Evolutionary conservation across 495 filamentous ascomycete species (phyloP).

Genomic region (Aspergillus baeticus): DNA sequence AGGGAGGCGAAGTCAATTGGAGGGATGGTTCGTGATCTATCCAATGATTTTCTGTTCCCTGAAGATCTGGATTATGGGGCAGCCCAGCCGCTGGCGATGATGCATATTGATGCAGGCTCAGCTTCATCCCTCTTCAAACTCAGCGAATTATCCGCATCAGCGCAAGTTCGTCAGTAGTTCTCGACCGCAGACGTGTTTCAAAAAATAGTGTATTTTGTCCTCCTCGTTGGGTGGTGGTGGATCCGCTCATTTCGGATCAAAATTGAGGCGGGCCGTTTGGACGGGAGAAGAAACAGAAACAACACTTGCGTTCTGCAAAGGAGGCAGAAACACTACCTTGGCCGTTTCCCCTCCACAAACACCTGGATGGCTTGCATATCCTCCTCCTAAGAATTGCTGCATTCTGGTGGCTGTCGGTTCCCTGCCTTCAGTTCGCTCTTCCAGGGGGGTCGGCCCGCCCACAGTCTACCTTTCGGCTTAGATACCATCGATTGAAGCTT

Average conservation of each 20-base stretch:
- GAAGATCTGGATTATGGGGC: not conserved
- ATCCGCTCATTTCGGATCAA: constrained; percentile 26
- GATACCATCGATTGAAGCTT: constrained; percentile 5
- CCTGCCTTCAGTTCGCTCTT: not conserved
- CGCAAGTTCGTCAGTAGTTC: not conserved
- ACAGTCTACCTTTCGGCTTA: constrained; percentile 3
- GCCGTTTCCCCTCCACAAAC: constrained; percentile 2
- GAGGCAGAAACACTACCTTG: not conserved
- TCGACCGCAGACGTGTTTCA: not conserved
- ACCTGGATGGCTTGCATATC: constrained; percentile 13
- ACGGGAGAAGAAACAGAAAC: not conserved
- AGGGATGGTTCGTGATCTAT: constrained; percentile 1
- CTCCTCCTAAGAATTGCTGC: constrained; percentile 14
- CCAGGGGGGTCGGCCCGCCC: constrained; percentile 14
- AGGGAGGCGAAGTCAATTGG: constrained; percentile 1
- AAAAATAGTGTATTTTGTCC: not conserved
- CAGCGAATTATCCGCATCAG: not conserved
- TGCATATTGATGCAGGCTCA: not conserved
- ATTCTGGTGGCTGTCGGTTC: constrained; percentile 19
- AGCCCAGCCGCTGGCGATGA: not conserved
- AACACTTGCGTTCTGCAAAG: not conserved
- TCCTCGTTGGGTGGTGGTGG: constrained; percentile 6
- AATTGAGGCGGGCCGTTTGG: constrained; percentile 18
- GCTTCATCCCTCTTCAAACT: too few relatives aligned
- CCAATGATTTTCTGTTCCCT: constrained; percentile 3